A percentile compares a stretch with the other conserved stretches of the same genome.
These are phyloP conservation scores for Sedum album DNA, from an alignment of 164 flowering plant species.

Conservation along the genomic window DNA sequence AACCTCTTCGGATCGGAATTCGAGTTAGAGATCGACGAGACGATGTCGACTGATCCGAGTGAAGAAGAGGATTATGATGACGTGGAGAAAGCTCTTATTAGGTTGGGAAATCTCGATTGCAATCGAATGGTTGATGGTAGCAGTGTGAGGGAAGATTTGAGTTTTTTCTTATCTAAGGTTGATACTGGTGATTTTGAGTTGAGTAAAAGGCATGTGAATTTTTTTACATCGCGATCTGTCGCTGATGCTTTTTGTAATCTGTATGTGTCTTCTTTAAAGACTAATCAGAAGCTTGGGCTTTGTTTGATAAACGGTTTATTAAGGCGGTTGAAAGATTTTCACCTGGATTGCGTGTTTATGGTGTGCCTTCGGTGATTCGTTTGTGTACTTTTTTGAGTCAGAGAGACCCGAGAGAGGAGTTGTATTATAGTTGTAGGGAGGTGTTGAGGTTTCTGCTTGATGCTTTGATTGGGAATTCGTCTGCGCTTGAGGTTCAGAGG, in stretches of 20 bases:
- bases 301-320: constrained; percentile 40
- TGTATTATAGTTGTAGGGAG: constrained; percentile 47
- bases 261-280: constrained; percentile 29
- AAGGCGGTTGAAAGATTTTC: constrained; percentile 14
- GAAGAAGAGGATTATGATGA: background rate
- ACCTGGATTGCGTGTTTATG: constrained; percentile 22
- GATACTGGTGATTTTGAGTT: constrained; percentile 22
- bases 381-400: constrained; percentile 61
- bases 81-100: background rate
- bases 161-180: constrained; percentile 28
- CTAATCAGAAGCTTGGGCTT: constrained; percentile 41
- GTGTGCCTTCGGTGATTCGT: constrained; percentile 52
- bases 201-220: constrained; percentile 38
- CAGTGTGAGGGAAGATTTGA: too few relatives aligned
- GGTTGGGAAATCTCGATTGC: background rate
- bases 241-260: constrained; percentile 57
- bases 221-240: constrained; percentile 37
- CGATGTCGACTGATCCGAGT: too few relatives aligned
- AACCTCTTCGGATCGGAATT: too few relatives aligned
- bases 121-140: too few relatives aligned
- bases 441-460: constrained; percentile 50
- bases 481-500: constrained; percentile 3
- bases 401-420: constrained; percentile 23
- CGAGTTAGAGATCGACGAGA: too few relatives aligned
- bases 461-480: constrained; percentile 6